Conservation (phyloP, 495 filamentous ascomycete genomes). For the Rhizodiscina lignyota region DNA sequence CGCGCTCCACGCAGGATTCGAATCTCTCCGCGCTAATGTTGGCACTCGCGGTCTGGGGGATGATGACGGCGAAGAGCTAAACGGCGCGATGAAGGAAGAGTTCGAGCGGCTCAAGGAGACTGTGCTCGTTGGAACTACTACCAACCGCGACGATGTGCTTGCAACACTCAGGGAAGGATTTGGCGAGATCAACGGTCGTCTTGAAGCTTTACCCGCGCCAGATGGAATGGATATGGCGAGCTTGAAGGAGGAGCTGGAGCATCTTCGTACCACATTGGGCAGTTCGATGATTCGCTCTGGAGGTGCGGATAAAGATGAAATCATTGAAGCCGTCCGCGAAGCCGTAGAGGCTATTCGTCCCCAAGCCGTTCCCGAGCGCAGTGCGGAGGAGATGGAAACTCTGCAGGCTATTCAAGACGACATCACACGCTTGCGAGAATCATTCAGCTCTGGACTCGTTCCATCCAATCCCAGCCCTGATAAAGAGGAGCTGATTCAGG, state of each 20-base stretch:
- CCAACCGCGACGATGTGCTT: slow-evolving; percentile 9
- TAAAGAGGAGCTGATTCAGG: slow-evolving; percentile 36
- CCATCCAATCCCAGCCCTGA: slow-evolving; percentile 15
- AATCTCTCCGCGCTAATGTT: slow-evolving; percentile 16
- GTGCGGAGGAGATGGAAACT: slow-evolving; percentile 14
- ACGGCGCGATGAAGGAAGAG: slow-evolving; percentile 30
- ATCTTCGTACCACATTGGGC: slow-evolving; percentile 55
- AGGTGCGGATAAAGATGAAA: slow-evolving; percentile 38
- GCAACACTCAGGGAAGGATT: slow-evolving; percentile 5
- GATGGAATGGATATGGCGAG: slow-evolving; percentile 10
- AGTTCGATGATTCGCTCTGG: slow-evolving; percentile 40
- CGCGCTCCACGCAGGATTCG: slow-evolving; percentile 19
- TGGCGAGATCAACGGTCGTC: neutral
- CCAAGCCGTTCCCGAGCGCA: slow-evolving; percentile 15
- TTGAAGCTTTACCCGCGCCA: slow-evolving; percentile 1
- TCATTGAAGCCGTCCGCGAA: slow-evolving; percentile 29
- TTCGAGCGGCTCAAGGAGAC: slow-evolving; percentile 39
- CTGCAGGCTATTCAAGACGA: slow-evolving; percentile 18
- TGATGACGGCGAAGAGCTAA: slow-evolving; percentile 22
- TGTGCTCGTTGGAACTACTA: slow-evolving; percentile 7
- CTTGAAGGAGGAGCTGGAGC: slow-evolving; percentile 34
- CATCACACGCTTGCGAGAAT: slow-evolving; percentile 17
- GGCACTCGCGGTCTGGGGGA: slow-evolving; percentile 12
- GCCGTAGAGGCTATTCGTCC: slow-evolving; percentile 19
- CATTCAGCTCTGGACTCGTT: slow-evolving; percentile 17